Base-by-base conservation (phyloP, 2,329 filamentous ascomycete genomes). In the Phialemoniopsis sp. region DNA sequence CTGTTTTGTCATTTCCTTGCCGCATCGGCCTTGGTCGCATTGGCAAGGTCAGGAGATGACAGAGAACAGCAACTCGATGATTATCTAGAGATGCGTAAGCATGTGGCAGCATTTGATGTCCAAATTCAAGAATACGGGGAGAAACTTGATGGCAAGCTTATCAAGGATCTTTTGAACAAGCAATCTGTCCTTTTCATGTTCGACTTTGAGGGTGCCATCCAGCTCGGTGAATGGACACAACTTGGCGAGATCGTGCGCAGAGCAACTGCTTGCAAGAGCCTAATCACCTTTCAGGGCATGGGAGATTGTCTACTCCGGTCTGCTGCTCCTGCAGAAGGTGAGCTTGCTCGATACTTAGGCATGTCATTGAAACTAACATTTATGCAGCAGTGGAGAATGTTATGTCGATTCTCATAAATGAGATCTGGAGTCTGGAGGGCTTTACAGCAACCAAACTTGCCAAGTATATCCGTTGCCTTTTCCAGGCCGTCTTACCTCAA, bases 381-480 rank as follows among this genome's bases (percentile, higher is more conserved):
- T 18, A 42, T 50, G 5, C 44, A 81, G 74, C 70, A 2, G 47
- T 76, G 12, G 77, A 72, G 45, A 58, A 62, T 2, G 72, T 66
- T 0, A 67, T 89, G 41, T 75, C 83, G 34, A 76, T 80, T 43
- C 80, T 90, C 43, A 77, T 93, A 52, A 85, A 87, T 51, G 68
- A 80, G 35, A 80, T 85, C 14, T 84, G 78, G 60, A 67, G 60
- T 1, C 59, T 80, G 2, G 71, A 80, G 14, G 52, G 59, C 1
- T 78, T 82, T 33, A 72, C 84, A 45, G 67, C 69, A 5, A 54
- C 58, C 1, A 81, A 79, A 49, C 66, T 94, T 1, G 77, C 85
- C 8, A 85, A 84, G 50, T 95, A 93, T 66, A 76, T 91, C 34
- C 78, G 87, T 2, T 89, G 86, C 50, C 68, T 93, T 3, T 86